phyloP scores from a whole-genome alignment of 2,329 filamentous ascomycete genomes.

The Ceratocystis variospora region DNA sequence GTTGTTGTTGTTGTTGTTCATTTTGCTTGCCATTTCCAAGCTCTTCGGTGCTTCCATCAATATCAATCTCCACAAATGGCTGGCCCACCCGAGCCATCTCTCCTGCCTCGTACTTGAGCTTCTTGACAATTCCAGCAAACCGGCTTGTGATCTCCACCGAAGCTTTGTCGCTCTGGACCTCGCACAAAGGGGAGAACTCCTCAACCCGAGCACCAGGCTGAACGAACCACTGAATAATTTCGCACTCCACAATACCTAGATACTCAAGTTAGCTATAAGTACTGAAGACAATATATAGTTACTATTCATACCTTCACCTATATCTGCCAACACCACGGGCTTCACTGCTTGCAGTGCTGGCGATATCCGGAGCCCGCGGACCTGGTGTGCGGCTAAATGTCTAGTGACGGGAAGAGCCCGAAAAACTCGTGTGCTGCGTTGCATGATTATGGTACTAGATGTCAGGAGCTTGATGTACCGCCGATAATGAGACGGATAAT shows the following conservation, averaged over 20 bases:
- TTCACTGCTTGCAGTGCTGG: constrained; percentile 46
- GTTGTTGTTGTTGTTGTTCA: too few relatives aligned
- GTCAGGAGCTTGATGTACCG: neutral
- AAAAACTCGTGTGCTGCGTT: constrained; percentile 36
- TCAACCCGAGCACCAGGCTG: constrained; percentile 89
- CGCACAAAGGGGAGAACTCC: constrained; percentile 94
- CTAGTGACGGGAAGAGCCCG: constrained; percentile 21
- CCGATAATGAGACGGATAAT: neutral
- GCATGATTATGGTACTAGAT: constrained; percentile 38
- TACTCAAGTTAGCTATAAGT: neutral
- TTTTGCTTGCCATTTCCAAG: neutral
- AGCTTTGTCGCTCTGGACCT: constrained; percentile 97
- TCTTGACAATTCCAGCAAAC: constrained; percentile 91
- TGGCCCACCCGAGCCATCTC: constrained; percentile 94
- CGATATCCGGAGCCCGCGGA: constrained; percentile 21
- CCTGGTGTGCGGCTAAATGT: neutral
- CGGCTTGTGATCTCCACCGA: constrained; percentile 83
- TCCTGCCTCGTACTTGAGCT: constrained; percentile 85
- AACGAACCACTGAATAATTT: constrained; percentile 99
- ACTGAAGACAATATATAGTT: neutral
- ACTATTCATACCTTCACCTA: constrained; percentile 55
- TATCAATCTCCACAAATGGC: constrained; percentile 89
- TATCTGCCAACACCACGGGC: constrained; percentile 70
- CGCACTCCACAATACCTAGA: constrained; percentile 88
- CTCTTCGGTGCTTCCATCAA: constrained; percentile 51